Percentiles rank a stretch among this genome's conserved stretches.
phyloP scores from a whole-genome alignment of 2,329 filamentous ascomycete species.

The Akanthomyces dipterigenus region DNA sequence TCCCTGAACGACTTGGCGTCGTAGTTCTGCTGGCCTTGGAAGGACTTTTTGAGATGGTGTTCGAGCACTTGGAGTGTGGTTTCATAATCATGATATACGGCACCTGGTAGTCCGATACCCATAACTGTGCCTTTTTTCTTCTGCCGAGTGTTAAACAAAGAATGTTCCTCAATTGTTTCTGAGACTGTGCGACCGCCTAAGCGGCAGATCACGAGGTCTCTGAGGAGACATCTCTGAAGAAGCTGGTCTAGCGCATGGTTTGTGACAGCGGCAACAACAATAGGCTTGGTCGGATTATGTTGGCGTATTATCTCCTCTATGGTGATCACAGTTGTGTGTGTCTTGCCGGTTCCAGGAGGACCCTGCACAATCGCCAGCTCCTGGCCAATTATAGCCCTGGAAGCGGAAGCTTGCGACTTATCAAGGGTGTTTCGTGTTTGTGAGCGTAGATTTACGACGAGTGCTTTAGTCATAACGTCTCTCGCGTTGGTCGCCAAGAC shows the following conservation, averaged over 20 bases:
- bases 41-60: not conserved
- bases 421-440: slow-evolving; percentile 46
- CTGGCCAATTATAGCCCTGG: slow-evolving; percentile 63
- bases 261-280: slow-evolving; percentile 78
- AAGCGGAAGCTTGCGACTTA: slow-evolving; percentile 60
- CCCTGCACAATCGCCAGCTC: slow-evolving; percentile 75
- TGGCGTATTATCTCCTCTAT: slow-evolving; percentile 33
- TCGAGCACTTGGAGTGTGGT: not conserved
- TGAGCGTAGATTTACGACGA: not conserved
- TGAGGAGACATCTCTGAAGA: slow-evolving; percentile 49
- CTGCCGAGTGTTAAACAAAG: slow-evolving; percentile 54
- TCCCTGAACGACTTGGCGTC: not conserved
- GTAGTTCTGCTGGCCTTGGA: not conserved
- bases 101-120: not conserved
- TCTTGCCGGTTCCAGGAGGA: slow-evolving; percentile 71
- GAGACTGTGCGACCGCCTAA: slow-evolving; percentile 64
- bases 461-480: slow-evolving; percentile 19
- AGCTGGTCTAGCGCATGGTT: slow-evolving; percentile 89
- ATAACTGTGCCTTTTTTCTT: slow-evolving; percentile 6
- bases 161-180: slow-evolving; percentile 56
- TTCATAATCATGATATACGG: not conserved
- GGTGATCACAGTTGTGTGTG: slow-evolving; percentile 68
- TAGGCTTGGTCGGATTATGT: slow-evolving; percentile 55
- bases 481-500: not conserved
- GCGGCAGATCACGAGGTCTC: slow-evolving; percentile 35